Conservation (phyloP, 2,329 filamentous ascomycete genomes). For the Lizonia empirigonia region DNA sequence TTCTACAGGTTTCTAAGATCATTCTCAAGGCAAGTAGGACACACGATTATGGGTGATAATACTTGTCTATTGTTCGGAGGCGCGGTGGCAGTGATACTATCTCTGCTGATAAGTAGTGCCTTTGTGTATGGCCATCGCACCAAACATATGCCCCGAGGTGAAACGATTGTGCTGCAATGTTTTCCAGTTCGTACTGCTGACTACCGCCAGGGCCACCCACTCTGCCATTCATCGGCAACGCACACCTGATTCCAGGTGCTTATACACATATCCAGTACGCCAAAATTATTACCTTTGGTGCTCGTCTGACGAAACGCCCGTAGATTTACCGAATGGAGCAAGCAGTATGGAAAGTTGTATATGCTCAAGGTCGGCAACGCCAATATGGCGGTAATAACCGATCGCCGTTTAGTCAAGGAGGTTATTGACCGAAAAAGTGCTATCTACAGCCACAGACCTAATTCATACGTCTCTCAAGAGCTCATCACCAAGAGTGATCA, state of each 20-base stretch:
- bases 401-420: slow-evolving; percentile 8
- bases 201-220: slow-evolving; percentile 1
- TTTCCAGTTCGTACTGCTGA: background rate
- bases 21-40: too few species aligned
- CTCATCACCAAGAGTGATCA: slow-evolving; percentile 57
- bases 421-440: slow-evolving; percentile 12
- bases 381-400: slow-evolving; percentile 13
- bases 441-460: slow-evolving; percentile 11
- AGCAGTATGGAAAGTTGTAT: slow-evolving; percentile 17
- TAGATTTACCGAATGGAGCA: slow-evolving; percentile 11
- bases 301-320: background rate
- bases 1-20: too few species aligned
- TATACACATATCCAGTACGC: slow-evolving; percentile 11
- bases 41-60: background rate
- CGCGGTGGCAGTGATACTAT: background rate
- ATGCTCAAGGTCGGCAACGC: slow-evolving; percentile 10
- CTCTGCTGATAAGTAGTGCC: background rate
- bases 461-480: slow-evolving; percentile 9
- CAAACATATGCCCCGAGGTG: background rate
- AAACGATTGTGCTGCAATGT: background rate
- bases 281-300: background rate
- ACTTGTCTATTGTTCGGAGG: background rate
- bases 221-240: slow-evolving; percentile 13
- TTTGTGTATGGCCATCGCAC: slow-evolving; percentile 3
- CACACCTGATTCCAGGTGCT: slow-evolving; percentile 12